These are phyloP conservation scores for Athelia psychrophila DNA, from an alignment of 1,284 basidiomycete genomes.

Conservation along the genomic window DNA sequence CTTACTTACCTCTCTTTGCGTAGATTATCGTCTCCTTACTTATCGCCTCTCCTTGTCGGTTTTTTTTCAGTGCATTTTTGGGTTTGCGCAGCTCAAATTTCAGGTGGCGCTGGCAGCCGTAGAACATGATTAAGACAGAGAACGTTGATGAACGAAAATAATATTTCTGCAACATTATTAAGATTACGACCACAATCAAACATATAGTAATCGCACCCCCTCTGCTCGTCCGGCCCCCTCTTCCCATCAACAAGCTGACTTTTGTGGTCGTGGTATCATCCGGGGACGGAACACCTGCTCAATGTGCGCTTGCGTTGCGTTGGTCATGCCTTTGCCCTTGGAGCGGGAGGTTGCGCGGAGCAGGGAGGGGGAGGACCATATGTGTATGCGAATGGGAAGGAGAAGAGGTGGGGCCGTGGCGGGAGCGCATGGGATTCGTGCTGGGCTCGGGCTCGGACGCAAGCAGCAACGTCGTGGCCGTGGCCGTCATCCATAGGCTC, in stretches of 20 bases:
- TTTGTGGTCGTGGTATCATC: constrained; percentile 50
- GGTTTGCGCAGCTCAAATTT: too few species aligned
- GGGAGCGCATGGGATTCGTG: constrained; percentile 51
- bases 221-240: constrained; percentile 44
- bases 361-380: constrained; percentile 10
- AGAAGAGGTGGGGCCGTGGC: constrained; percentile 40
- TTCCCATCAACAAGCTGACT: constrained; percentile 52
- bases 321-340: constrained; percentile 33
- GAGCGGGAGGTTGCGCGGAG: constrained; percentile 9
- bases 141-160: too few species aligned
- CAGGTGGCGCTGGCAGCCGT: too few species aligned
- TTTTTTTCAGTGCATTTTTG: too few species aligned
- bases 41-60: too few species aligned
- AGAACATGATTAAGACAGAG: too few species aligned
- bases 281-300: constrained; percentile 64
- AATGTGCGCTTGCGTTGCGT: constrained; percentile 36
- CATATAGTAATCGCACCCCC: constrained; percentile 46
- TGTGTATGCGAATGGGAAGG: constrained; percentile 7
- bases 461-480: constrained; percentile 4
- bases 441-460: constrained; percentile 14
- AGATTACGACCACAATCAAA: too few species aligned
- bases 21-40: too few species aligned
- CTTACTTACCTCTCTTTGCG: too few species aligned
- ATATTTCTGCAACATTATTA: too few species aligned
- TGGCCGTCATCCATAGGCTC: constrained; percentile 6